A percentile compares a stretch with the other conserved stretches of the same genome.
phyloP scores from a whole-genome alignment of 129 eudicot species.

The Chrysanthemum makinoi region DNA sequence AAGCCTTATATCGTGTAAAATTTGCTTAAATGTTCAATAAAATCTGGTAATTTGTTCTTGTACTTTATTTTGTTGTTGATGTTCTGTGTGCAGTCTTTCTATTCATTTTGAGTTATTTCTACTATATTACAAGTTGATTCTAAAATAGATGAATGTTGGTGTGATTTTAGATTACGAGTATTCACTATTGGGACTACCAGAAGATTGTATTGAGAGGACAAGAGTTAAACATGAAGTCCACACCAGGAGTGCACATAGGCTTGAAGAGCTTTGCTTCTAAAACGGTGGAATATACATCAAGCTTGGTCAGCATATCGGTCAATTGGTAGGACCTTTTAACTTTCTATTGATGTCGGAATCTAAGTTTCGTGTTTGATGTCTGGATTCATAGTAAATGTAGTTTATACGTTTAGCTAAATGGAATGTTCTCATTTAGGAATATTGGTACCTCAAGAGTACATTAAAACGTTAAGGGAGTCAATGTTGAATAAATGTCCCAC shows the following conservation, averaged over 20 bases:
- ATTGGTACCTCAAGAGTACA: too few species aligned
- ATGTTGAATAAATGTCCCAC: too few species aligned
- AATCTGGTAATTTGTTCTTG: background rate
- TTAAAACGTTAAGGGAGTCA: too few species aligned
- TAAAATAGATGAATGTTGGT: slow-evolving; percentile 13
- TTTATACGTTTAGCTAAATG: too few species aligned
- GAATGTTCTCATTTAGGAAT: too few species aligned
- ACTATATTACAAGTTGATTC: slow-evolving; percentile 8
- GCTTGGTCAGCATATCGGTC: slow-evolving; percentile 66
- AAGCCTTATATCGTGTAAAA: too few species aligned
- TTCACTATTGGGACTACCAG: slow-evolving; percentile 74
- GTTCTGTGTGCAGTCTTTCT: too few species aligned
- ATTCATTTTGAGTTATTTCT: too few species aligned
- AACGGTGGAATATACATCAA: slow-evolving; percentile 97
- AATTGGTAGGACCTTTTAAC: slow-evolving; percentile 52
- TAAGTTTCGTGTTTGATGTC: background rate
- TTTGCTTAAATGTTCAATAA: too few species aligned
- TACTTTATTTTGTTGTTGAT: background rate
- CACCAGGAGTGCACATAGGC: slow-evolving; percentile 45
- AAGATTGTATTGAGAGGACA: background rate
- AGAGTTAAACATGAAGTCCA: too few species aligned
- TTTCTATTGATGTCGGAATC: slow-evolving; percentile 8
- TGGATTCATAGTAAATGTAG: too few species aligned
- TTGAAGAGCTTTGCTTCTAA: slow-evolving; percentile 76
- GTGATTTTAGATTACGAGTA: slow-evolving; percentile 67